These are phyloP conservation scores for Eucalyptus shirleyi DNA, from an alignment of 345 rosid genomes.

Conservation along the genomic window DNA sequence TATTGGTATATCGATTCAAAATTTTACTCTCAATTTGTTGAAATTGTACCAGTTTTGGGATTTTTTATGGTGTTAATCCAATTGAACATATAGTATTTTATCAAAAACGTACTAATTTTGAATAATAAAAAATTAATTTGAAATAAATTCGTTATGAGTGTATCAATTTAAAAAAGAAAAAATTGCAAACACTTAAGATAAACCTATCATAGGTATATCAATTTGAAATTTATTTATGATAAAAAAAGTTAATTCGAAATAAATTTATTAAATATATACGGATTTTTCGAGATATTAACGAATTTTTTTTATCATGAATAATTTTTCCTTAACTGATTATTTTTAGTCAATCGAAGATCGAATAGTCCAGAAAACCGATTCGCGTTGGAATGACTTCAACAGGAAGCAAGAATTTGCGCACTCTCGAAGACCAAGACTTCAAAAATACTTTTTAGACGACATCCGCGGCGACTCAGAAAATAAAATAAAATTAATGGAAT, in stretches of 20 bases:
- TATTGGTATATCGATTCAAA: accelerated
- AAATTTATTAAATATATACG: too few relatives aligned
- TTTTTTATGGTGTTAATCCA: too few relatives aligned
- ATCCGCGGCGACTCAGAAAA: background rate
- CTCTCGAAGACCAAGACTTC: background rate
- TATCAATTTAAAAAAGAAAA: too few relatives aligned
- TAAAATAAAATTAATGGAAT: background rate
- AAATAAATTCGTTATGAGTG: accelerated
- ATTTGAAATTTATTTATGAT: too few relatives aligned
- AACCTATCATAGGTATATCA: accelerated
- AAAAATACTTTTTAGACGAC: background rate
- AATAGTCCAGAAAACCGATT: background rate
- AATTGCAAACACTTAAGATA: accelerated
- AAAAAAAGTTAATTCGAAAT: too few relatives aligned
- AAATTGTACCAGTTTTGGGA: accelerated
- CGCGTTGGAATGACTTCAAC: background rate
- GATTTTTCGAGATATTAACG: too few relatives aligned
- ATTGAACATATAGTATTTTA: accelerated
- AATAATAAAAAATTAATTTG: accelerated
- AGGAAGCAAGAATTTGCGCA: background rate
- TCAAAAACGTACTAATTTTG: too few relatives aligned
- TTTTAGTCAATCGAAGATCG: background rate
- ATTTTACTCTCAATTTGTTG: accelerated
- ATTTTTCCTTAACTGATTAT: background rate
- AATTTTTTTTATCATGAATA: background rate